Base-by-base conservation (phyloP, 768 basidiomycete genomes). In the Termitomyces sp. region DNA sequence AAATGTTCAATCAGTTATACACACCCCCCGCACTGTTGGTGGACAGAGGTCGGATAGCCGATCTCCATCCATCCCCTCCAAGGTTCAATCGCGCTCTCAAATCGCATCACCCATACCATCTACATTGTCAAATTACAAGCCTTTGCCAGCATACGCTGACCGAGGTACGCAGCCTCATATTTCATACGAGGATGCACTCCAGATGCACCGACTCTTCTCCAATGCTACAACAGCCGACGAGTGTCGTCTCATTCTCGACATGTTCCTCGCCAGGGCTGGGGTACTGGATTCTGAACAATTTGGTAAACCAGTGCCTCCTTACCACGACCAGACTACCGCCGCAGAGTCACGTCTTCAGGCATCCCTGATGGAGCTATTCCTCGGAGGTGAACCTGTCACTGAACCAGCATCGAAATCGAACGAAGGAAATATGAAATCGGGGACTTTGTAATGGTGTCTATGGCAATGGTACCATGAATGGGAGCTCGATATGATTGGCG, bases 161-260 rank as follows among this genome's bases (percentile, higher is more conserved):
- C 49, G 58, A 16, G 56, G 57, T 60, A 59, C 58, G n/a, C 51
- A 64, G 52, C 57, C 46, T 59, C 63, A 61, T 41, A 60, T 83
- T 23, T 63, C 78, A 41, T 75, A 79, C 43, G 69, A 74, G 33
- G 77, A 86, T 58, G 81, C 86, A 28, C 74, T 77, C 12, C 87
- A 92, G 53, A 81, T 96, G 74, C 85, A 89, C 35, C 77, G 79
- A 20, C 76, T 90, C 58, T 72, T 95, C 18, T 71, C 80, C 9
- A 81, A 75, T 52, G 92, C 93, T 14, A 87, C 88, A 1, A 85
- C 80, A 46, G 89, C 82, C 49, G 85, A 88, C 60, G 94, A 96
- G 75, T 94, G 93, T 68, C 89, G 90, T 53, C 76, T 95, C 46
- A 85, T 95, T 58, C 79, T 93, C 32, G 88, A 92, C 62, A 89